Base-by-base conservation (phyloP, 2,329 filamentous ascomycete species). In the Beauveria medogensis region DNA sequence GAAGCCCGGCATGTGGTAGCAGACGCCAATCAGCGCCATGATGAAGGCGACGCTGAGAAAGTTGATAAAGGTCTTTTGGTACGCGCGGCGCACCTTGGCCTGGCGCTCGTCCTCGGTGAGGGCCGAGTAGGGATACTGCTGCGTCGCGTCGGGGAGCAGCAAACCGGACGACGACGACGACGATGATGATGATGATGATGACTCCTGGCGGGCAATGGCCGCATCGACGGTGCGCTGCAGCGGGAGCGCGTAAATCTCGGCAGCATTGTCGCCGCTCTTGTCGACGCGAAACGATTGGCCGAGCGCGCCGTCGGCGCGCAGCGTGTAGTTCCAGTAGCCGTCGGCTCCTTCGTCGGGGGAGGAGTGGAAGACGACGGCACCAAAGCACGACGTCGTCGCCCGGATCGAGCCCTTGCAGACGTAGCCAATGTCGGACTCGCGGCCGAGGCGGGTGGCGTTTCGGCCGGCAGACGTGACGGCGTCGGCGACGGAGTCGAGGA, bases 301-400 rank as follows among this genome's bases (percentile, higher is more conserved):
- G 50, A 89, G 76, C 1, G 80, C 77, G 4, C 66, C 59, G 81
- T 92, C 89, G 2, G 83, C 83, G 59, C 87, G 77, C 18, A 92
- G 75, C 0, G 87, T 89, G 69, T 92, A 92, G 71, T 91, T 91
- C 89, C 89, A 92, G 12, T 65, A 62, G 6, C 66, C 68, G 3
- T 66, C 66, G 0, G 55, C 44, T 28, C 86, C 86, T 70, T 90
- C 84, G 0, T 74, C 78, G 0, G 88, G 87, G 2, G 88, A 90
- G 1, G 85, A 85, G 60, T 85, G 77, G 70, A 95, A 92, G 8
- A 86, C 80, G 3, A 87, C 83, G 3, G 88, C 90, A 8, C 84
- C 89, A 69, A 86, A 90, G 73, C 90, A 94, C 4, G 77, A 78
- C 2, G 87, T 89, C 2, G 88, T 85, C 9, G 89, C 89, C 24